Evolutionary conservation across 129 eudicot genomes (phyloP).

Genomic region (Escallonia rubra): DNA sequence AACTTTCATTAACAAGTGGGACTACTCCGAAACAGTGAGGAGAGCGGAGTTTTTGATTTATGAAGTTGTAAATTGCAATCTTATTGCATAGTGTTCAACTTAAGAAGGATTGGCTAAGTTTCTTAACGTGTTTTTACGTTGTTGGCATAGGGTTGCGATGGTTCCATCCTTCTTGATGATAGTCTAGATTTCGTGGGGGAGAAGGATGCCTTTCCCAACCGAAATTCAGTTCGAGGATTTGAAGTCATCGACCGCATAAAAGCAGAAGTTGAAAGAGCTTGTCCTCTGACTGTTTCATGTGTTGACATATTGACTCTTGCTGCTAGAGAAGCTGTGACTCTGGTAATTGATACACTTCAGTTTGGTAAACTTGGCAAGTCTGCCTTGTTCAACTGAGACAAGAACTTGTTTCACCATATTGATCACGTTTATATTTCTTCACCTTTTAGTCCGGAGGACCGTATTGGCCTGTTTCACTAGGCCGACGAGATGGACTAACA

Average conservation of each 20-base stretch:
- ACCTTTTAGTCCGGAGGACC: conserved; percentile 78
- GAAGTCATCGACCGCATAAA: conserved; percentile 62
- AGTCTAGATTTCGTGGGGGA: conserved; percentile 51
- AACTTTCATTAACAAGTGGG: too few species aligned
- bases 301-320: conserved; percentile 76
- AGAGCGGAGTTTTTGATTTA: too few species aligned
- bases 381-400: too few species aligned
- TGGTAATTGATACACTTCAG: conserved; percentile 28
- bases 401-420: neutral
- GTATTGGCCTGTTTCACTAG: conserved; percentile 57
- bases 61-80: too few species aligned
- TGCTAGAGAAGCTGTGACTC: conserved; percentile 64
- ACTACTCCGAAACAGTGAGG: too few species aligned
- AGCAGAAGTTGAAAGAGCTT: conserved; percentile 55
- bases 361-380: too few species aligned
- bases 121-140: neutral
- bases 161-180: conserved; percentile 72
- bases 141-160: conserved; percentile 66
- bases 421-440: neutral
- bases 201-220: conserved; percentile 56
- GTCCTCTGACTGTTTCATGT: conserved; percentile 70
- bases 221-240: conserved; percentile 54
- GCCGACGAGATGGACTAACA: conserved; percentile 68
- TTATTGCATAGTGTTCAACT: neutral
- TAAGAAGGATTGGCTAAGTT: neutral